Evolutionary conservation across 768 basidiomycete species (phyloP).

Genomic region (Kwoniella sp.): DNA sequence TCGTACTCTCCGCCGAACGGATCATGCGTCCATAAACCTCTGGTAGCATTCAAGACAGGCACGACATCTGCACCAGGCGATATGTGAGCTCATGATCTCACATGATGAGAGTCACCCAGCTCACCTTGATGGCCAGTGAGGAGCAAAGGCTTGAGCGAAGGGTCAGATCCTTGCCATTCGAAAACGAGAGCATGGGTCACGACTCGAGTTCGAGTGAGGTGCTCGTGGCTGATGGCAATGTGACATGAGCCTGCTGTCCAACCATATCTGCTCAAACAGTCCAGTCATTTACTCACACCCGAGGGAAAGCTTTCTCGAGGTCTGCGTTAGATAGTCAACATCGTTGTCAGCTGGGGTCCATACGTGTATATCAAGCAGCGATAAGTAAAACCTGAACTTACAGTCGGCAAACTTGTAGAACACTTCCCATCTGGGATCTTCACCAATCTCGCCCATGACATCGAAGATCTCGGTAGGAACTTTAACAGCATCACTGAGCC

Average conservation of each 20-base stretch:
- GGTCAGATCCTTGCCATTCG: conserved; percentile 70
- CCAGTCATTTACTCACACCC: conserved; percentile 59
- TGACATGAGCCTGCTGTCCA: conserved; percentile 10
- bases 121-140: conserved; percentile 54
- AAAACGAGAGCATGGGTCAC: conserved; percentile 75
- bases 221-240: conserved; percentile 61
- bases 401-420: conserved; percentile 46
- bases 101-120: not conserved
- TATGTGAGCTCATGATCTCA: not conserved
- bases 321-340: conserved; percentile 45
- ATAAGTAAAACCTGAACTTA: conserved; percentile 17
- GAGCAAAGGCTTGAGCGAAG: conserved; percentile 69
- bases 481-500: conserved; percentile 46
- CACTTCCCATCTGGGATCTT: conserved; percentile 47
- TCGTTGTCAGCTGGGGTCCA: not conserved
- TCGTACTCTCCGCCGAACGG: conserved; percentile 48
- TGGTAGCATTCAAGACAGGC: conserved; percentile 46
- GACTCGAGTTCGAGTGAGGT: conserved; percentile 67
- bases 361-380: not conserved
- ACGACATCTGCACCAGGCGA: conserved; percentile 42
- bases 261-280: not conserved
- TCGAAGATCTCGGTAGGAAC: conserved; percentile 51
- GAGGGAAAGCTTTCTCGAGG: conserved; percentile 65
- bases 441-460: conserved; percentile 48
- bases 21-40: conserved; percentile 42